Conservation (phyloP, 768 basidiomycete species). For the Daedalea quercina region DNA sequence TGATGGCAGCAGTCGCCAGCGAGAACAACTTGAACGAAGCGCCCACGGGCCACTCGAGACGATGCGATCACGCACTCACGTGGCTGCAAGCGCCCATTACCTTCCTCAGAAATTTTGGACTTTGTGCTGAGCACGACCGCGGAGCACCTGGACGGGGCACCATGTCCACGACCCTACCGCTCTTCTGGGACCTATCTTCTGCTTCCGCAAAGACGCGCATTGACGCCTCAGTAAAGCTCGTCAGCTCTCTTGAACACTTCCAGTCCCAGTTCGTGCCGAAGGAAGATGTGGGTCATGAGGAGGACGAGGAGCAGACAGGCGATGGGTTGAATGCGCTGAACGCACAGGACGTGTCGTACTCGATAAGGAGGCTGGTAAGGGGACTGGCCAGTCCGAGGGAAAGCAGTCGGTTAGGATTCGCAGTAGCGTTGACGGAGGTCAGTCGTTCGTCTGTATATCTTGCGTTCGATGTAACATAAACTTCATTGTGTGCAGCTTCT, state of each 20-base stretch:
- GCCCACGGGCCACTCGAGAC: too few relatives aligned
- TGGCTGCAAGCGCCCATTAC: background rate
- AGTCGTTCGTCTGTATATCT: conserved; percentile 18
- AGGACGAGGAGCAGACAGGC: conserved; percentile 33
- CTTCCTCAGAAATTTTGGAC: conserved; percentile 5
- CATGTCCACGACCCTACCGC: conserved; percentile 84
- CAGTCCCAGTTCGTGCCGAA: conserved; percentile 59
- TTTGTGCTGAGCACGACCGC: background rate
- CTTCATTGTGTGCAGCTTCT: conserved; percentile 51
- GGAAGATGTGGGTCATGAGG: conserved; percentile 29
- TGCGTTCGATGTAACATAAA: background rate
- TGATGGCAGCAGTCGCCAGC: too few relatives aligned
- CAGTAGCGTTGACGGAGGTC: conserved; percentile 94
- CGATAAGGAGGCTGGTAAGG: conserved; percentile 77
- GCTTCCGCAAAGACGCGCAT: conserved; percentile 72
- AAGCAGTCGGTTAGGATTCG: conserved; percentile 90
- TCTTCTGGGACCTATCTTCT: conserved; percentile 93
- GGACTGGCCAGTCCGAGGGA: conserved; percentile 91
- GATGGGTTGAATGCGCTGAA: conserved; percentile 62
- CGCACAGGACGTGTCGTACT: conserved; percentile 89
- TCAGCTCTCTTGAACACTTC: conserved; percentile 78
- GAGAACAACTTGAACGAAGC: background rate
- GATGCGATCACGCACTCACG: background rate
- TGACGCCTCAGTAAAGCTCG: conserved; percentile 79
- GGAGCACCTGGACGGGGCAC: background rate